Conservation (phyloP, 2,329 filamentous ascomycete genomes). For the Aspergillus sp. region DNA sequence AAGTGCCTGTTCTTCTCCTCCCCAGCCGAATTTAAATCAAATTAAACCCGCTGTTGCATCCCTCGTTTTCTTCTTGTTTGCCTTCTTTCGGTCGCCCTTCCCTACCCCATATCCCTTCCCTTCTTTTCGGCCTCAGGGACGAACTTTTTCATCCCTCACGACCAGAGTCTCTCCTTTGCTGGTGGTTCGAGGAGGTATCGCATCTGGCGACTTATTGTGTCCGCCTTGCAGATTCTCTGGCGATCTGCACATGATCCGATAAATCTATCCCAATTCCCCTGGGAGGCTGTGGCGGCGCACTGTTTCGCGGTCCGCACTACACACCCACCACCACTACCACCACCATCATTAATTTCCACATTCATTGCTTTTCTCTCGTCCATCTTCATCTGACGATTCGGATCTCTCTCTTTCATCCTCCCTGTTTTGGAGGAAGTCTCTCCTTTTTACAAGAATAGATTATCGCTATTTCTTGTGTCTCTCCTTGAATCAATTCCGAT, state of each 20-base stretch:
- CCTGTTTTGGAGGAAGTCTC: neutral
- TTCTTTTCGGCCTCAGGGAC: neutral
- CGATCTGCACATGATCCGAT: slow-evolving; percentile 7
- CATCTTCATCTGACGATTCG: neutral
- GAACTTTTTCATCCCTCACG: neutral
- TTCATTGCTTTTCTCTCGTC: neutral
- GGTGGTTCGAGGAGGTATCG: neutral
- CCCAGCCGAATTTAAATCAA: neutral
- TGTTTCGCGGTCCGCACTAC: neutral
- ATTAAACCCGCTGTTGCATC: neutral
- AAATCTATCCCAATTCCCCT: neutral
- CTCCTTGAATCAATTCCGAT: neutral
- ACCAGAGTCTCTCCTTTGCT: neutral
- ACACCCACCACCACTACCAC: neutral
- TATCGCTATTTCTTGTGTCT: neutral
- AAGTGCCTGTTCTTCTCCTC: neutral
- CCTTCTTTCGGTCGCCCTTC: neutral
- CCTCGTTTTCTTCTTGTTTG: neutral
- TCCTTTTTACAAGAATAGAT: neutral
- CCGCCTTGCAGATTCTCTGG: slow-evolving; percentile 9
- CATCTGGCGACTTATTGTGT: neutral
- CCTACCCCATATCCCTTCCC: neutral
- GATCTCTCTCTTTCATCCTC: neutral
- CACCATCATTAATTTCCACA: neutral
- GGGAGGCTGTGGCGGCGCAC: slow-evolving; percentile 4